Percentiles rank a stretch among this genome's conserved stretches.
phyloP scores from a whole-genome alignment of 345 rosid genomes.

The Carallia pectinifolia region DNA sequence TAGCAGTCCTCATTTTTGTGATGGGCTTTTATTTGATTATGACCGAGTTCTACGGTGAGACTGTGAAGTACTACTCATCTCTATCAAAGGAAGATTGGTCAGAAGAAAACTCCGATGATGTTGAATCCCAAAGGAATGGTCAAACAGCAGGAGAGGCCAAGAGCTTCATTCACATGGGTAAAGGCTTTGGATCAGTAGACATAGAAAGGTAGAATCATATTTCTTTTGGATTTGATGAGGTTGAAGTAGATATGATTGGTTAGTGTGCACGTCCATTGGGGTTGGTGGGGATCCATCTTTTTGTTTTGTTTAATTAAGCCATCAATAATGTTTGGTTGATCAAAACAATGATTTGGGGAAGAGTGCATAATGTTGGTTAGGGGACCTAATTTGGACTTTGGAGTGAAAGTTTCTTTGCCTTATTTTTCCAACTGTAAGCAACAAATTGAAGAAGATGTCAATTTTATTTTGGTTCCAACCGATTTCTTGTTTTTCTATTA shows the following conservation, averaged over 20 bases:
- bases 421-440: no score
- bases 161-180: constrained; percentile 41
- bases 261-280: constrained; percentile 5
- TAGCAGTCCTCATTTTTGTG: constrained; percentile 39
- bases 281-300: constrained; percentile 13
- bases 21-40: constrained; percentile 43
- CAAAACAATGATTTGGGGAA: constrained; percentile 6
- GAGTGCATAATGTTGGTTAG: neutral
- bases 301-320: constrained; percentile 20
- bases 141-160: constrained; percentile 10
- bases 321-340: constrained; percentile 31
- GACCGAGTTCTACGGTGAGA: constrained; percentile 36
- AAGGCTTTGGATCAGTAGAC: constrained; percentile 25
- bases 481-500: no score
- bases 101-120: constrained; percentile 42
- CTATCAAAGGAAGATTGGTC: constrained; percentile 33
- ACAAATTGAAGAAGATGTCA: no score
- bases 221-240: neutral
- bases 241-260: neutral
- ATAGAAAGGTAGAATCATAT: constrained; percentile 33
- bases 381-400: neutral
- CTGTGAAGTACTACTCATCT: constrained; percentile 45
- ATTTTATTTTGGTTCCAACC: no score
- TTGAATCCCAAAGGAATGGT: constrained; percentile 37
- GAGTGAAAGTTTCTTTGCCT: neutral